Evolutionary conservation across 2,329 filamentous ascomycete genomes (phyloP).

Genomic region (Aspergillus uvarum): DNA sequence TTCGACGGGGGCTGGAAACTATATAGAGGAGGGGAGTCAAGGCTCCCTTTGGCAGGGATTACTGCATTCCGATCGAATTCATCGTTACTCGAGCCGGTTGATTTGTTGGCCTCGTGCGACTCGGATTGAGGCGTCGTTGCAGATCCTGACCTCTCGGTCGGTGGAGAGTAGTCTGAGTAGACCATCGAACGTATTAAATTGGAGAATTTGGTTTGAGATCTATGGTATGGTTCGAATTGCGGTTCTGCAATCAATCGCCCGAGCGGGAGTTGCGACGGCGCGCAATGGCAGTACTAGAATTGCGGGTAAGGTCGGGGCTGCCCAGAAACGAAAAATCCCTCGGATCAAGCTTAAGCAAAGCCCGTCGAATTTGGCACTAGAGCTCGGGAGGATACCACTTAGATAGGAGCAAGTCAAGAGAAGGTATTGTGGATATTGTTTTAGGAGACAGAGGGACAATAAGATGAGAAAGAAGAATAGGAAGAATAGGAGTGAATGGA

Average conservation of each 20-base stretch:
- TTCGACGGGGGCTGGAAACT: slow-evolving; percentile 6
- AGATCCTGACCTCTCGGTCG: slow-evolving; percentile 28
- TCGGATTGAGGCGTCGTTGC: slow-evolving; percentile 13
- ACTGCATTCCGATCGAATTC: slow-evolving; percentile 15
- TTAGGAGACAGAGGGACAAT: not conserved
- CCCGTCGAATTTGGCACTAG: slow-evolving; percentile 10
- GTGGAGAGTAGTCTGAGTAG: slow-evolving; percentile 20
- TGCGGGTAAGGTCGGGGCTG: slow-evolving; percentile 17
- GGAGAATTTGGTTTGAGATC: not conserved
- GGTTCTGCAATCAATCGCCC: not conserved
- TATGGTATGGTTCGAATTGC: not conserved
- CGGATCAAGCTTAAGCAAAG: slow-evolving; percentile 15
- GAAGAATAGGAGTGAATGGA: not conserved
- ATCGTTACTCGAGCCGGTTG: slow-evolving; percentile 21
- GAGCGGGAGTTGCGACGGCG: not conserved
- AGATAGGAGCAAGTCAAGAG: not conserved
- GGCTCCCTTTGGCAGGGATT: slow-evolving; percentile 14
- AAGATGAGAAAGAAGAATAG: not conserved
- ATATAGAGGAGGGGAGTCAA: slow-evolving; percentile 11
- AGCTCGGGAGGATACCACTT: not conserved
- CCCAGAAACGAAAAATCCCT: slow-evolving; percentile 11
- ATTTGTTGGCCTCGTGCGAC: slow-evolving; percentile 22
- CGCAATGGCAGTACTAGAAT: not conserved
- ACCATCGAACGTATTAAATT: slow-evolving; percentile 25
- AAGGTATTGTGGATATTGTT: not conserved